phyloP scores from a whole-genome alignment of 2,329 filamentous ascomycete genomes.

The Neoscytalidium dimidiatum region DNA sequence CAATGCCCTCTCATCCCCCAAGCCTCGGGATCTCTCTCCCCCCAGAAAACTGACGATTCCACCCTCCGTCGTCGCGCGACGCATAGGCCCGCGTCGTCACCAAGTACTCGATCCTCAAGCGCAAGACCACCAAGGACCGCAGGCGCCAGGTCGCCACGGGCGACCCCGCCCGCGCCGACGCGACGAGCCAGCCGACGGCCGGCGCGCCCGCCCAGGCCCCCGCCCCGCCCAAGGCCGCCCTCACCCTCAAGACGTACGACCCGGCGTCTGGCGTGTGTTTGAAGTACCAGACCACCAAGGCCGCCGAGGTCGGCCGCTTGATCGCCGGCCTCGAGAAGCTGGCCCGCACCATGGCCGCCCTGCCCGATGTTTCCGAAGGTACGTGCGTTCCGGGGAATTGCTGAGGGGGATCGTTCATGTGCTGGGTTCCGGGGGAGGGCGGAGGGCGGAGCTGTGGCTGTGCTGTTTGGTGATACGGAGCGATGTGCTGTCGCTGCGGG shows the following conservation, averaged over 20 bases:
- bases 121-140: slow-evolving; percentile 34
- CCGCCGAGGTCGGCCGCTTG: slow-evolving; percentile 82
- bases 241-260: slow-evolving; percentile 89
- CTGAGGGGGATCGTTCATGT: not conserved
- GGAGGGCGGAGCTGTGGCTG: not conserved
- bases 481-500: not conserved
- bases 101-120: slow-evolving; percentile 74
- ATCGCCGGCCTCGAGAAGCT: slow-evolving; percentile 75
- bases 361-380: slow-evolving; percentile 37
- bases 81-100: slow-evolving; percentile 84
- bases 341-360: slow-evolving; percentile 62
- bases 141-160: slow-evolving; percentile 20
- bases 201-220: slow-evolving; percentile 25
- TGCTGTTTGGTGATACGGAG: not conserved
- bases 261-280: slow-evolving; percentile 77
- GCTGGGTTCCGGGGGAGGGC: not conserved
- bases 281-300: slow-evolving; percentile 90
- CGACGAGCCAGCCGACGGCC: slow-evolving; percentile 32
- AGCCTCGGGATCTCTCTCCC: too few relatives aligned
- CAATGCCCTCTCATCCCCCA: slow-evolving; percentile 5
- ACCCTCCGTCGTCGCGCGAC: not conserved
- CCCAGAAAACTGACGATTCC: slow-evolving; percentile 20
- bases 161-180: slow-evolving; percentile 23
- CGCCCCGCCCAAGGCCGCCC: slow-evolving; percentile 59
- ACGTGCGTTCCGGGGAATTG: not conserved